A percentile compares a stretch with the other conserved stretches of the same genome.
phyloP scores from a whole-genome alignment of 371 early-diverging fungal species.

The Fennellomyces sp. region DNA sequence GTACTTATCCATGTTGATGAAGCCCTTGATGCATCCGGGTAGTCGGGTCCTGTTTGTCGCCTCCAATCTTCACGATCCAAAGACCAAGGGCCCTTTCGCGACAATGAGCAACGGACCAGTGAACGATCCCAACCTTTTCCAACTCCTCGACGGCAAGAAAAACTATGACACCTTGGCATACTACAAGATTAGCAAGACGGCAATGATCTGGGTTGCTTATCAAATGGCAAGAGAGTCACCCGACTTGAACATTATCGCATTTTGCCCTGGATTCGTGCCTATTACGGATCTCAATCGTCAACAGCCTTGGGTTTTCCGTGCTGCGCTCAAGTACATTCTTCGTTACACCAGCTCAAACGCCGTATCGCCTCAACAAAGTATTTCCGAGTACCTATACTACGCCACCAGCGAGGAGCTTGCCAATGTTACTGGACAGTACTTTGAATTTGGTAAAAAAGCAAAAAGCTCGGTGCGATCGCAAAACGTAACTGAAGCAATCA shows the following conservation, averaged over 20 bases:
- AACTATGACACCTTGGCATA: conserved; percentile 13
- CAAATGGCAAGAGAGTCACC: neutral
- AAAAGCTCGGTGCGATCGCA: conserved; percentile 25
- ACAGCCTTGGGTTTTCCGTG: conserved; percentile 9
- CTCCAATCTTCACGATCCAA: conserved; percentile 29
- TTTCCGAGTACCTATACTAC: conserved; percentile 30
- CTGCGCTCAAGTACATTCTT: conserved; percentile 21
- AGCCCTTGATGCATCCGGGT: conserved; percentile 21
- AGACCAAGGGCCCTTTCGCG: conserved; percentile 15
- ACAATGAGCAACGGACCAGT: neutral
- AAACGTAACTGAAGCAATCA: conserved; percentile 18
- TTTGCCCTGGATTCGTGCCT: neutral
- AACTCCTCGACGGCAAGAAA: neutral
- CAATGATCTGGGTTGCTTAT: neutral
- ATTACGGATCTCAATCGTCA: neutral
- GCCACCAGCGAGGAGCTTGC: conserved; percentile 14
- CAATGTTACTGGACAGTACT: conserved; percentile 6
- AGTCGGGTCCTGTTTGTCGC: conserved; percentile 31
- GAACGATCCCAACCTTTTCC: conserved; percentile 1
- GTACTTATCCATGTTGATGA: conserved; percentile 18
- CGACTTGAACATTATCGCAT: neutral
- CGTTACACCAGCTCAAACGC: too few relatives aligned
- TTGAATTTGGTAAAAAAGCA: conserved; percentile 13
- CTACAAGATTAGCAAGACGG: neutral
- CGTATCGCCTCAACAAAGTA: conserved; percentile 20